phyloP scores from a whole-genome alignment of 805 yeast genomes.

The Saccharomycopsis vini region DNA sequence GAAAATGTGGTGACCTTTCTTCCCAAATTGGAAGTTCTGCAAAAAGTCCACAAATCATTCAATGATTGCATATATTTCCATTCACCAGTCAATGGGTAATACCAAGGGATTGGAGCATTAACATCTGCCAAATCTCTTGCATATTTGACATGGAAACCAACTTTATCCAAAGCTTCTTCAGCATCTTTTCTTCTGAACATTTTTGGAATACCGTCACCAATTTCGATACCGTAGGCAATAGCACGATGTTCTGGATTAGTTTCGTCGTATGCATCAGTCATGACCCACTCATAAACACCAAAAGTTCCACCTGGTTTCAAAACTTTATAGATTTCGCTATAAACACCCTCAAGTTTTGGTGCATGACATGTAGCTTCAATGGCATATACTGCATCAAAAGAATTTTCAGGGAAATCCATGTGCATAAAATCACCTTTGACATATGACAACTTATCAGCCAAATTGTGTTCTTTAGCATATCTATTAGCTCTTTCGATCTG shows the following conservation, averaged over 20 bases:
- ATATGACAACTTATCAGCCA: constrained; percentile 67
- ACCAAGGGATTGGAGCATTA: constrained; percentile 90
- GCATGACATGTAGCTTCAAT: constrained; percentile 99
- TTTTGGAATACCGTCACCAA: constrained; percentile 98
- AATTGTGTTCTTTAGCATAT: constrained; percentile 58
- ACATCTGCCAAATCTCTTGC: constrained; percentile 76
- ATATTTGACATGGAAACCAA: constrained; percentile 76
- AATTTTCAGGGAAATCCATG: constrained; percentile 85
- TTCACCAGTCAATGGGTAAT: constrained; percentile 92
- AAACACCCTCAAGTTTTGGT: constrained; percentile 92
- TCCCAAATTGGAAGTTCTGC: constrained; percentile 83
- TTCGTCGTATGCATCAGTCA: constrained; percentile 92
- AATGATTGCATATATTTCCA: constrained; percentile 77
- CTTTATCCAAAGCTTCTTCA: constrained; percentile 70
- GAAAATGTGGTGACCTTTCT: constrained; percentile 75
- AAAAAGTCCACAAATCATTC: constrained; percentile 69
- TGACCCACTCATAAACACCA: constrained; percentile 99
- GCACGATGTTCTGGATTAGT: constrained; percentile 80
- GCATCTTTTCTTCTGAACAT: constrained; percentile 87
- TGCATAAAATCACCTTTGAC: constrained; percentile 99
- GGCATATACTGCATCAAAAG: constrained; percentile 95
- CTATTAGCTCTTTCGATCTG: constrained; percentile 85
- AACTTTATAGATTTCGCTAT: constrained; percentile 87
- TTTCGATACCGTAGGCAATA: constrained; percentile 93
- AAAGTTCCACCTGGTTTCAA: constrained; percentile 96